Evolutionary conservation across 495 filamentous ascomycete species (phyloP), one percentile per base, ranked within the genome.

Genomic region (Bacidia gigantensis): DNA sequence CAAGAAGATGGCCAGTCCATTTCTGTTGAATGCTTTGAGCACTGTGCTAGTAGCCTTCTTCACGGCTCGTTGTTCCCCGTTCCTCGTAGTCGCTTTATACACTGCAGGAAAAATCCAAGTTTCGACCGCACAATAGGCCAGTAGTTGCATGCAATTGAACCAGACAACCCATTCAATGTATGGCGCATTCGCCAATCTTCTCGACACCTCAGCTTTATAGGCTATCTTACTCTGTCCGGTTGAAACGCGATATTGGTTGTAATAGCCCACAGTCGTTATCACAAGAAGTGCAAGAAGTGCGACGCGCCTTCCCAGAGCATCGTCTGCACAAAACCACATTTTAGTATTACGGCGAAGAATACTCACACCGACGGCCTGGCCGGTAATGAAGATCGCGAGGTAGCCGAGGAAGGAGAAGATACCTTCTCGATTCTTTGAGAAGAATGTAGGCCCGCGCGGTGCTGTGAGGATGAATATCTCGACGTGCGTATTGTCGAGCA

Each of bases 341-440:
- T 29, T 57, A 25, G 56, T 63, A 62, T 54, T 69, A 21, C 84
- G 72, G 0, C 86, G 84, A 11, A 98, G 77, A 32, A 89, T 75
- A 38, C 82, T 74, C 66, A 85, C 80, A 38, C 92, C 92, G 24
- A 79, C 73, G 29, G 83, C 83, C 63, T 92, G 88, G 3, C 92
- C 92, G 2, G 87, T 80, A 12, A 98, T 73, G 66, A 96, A 99
- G 46, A 99, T 95, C 14, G 93, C 84, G 17, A 99, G 74, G 64
- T 97, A 99, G 1, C 92, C 92, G 32, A 81, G 66, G 66, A 97
- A 95, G 18, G 88, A 95, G 65, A 88, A 95, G 32, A 97, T 72
- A 1, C 92, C 92, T 62, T 99, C 92, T 18, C 90, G 77, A 64
- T 97, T 97, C 70, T 88, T 82, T 0, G 86, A 89, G 0, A 99